A percentile compares a stretch with the other conserved stretches of the same genome.
These are phyloP conservation scores for Phytophthora tentaculata DNA, from an alignment of 352 stramenopile species.

Conservation along the genomic window DNA sequence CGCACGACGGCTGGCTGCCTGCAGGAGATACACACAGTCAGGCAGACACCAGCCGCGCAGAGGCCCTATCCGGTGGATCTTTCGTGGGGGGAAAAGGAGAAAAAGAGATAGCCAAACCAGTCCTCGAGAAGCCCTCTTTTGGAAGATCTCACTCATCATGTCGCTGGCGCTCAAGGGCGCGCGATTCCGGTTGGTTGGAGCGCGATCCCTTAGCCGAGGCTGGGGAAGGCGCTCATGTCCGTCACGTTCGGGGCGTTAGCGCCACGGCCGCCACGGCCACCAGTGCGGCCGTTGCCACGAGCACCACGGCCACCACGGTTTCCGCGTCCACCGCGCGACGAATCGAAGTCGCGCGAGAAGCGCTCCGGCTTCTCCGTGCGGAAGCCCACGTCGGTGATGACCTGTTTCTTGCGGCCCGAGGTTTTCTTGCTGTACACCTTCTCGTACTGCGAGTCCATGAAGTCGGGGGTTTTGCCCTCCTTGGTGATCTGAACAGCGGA, in stretches of 20 bases:
- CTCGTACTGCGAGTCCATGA: slow-evolving; percentile 88
- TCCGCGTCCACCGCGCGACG: slow-evolving; percentile 53
- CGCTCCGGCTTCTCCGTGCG: slow-evolving; percentile 73
- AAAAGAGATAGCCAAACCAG: slow-evolving; percentile 53
- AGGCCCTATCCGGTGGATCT: slow-evolving; percentile 73
- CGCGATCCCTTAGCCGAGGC: slow-evolving; percentile 65
- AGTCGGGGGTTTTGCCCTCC: slow-evolving; percentile 89
- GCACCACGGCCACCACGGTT: slow-evolving; percentile 65
- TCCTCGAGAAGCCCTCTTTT: slow-evolving; percentile 46
- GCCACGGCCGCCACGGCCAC: slow-evolving; percentile 44
- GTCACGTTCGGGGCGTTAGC: slow-evolving; percentile 69
- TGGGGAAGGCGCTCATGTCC: slow-evolving; percentile 88
- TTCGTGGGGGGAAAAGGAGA: slow-evolving; percentile 66
- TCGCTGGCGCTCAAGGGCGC: slow-evolving; percentile 49
- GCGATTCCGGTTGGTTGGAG: slow-evolving; percentile 36
- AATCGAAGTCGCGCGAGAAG: slow-evolving; percentile 69
- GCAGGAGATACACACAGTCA: slow-evolving; percentile 42
- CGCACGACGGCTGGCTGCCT: slow-evolving; percentile 41
- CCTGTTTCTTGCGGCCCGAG: slow-evolving; percentile 93
- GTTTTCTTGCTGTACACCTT: slow-evolving; percentile 97
- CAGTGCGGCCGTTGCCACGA: slow-evolving; percentile 50
- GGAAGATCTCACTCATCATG: slow-evolving; percentile 63
- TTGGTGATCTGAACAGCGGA: slow-evolving; percentile 77
- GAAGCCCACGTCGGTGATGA: slow-evolving; percentile 90
- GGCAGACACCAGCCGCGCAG: slow-evolving; percentile 49